Conservation (phyloP, 2,329 filamentous ascomycete species). For the Colletotrichum nymphaeae region DNA sequence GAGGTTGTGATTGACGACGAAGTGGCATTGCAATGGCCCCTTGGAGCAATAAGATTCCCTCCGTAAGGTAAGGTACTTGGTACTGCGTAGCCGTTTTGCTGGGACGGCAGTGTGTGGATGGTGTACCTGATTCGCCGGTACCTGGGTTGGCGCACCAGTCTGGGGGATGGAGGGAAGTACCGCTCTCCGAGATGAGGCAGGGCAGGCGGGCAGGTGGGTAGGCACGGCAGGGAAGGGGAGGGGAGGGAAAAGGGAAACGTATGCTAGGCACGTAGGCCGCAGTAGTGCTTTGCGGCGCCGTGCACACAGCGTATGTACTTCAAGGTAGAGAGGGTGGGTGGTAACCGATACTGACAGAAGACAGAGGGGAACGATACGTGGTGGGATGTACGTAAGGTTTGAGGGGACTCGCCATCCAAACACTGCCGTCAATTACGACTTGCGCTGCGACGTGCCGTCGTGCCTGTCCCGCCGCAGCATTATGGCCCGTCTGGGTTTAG, state of each 20-base stretch:
- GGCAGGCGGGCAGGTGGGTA: constrained; percentile 5
- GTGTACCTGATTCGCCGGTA: constrained; percentile 23
- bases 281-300: constrained; percentile 5
- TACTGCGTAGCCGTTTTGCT: constrained; percentile 28
- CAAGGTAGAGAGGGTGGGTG: neutral
- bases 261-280: constrained; percentile 1
- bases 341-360: neutral
- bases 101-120: constrained; percentile 27
- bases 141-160: constrained; percentile 2
- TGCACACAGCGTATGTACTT: neutral
- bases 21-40: constrained; percentile 35
- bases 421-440: constrained; percentile 26
- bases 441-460: constrained; percentile 21
- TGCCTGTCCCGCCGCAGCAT: constrained; percentile 16
- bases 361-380: neutral
- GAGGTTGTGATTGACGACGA: constrained; percentile 30
- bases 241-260: constrained; percentile 11
- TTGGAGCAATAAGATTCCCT: constrained; percentile 35
- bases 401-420: constrained; percentile 34
- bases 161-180: constrained; percentile 8
- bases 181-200: constrained; percentile 13
- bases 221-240: neutral
- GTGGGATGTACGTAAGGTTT: constrained; percentile 28
- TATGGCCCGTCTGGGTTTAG: constrained; percentile 12
- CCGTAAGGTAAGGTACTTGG: neutral